Evolutionary conservation across 345 rosid genomes (phyloP), one percentile per base, ranked within the genome.

Genomic region (Eucalyptus melliodora): DNA sequence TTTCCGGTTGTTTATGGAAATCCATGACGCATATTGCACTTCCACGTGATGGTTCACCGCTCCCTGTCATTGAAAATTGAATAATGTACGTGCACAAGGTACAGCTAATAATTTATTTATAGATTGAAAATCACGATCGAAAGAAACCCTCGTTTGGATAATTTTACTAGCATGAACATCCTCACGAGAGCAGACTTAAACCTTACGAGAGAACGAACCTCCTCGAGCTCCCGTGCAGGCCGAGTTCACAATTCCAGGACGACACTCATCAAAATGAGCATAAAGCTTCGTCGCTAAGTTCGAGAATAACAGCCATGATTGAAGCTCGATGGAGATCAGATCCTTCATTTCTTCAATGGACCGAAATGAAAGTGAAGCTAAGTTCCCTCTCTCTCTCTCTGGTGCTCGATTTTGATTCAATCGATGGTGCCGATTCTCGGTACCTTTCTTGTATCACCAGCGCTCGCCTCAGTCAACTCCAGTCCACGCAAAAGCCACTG

Each of bases 351-450:
- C 31, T 26, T 26, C 0, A 0, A 59, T 11, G 67, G 65, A 26
- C 65, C 14, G 65, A 59, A 59, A 59, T 59, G 65, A 59, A 26
- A 59, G 65, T 11, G 7, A 59, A 5, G 42, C 42, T 42, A 42
- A 59, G 65, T 59, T 59, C 65, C n/a, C n/a, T 59, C 65, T 59
- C 16, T 26, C 6, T 2, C 4, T 2, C 65, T 59, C n/a, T 59
- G n/a, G 31, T 59, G 30, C 7, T 0, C 14, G 14, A 59, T 59
- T 59, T 59, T 0, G 4, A 59, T 59, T 59, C 67, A 26, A 59
- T 59, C 67, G 0, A 26, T 59, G 0, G 14, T 3, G 65, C n/a
- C 3, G n/a, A 26, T 59, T 59, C 31, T 59, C 7, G 15, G 0
- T 2, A 59, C 15, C 7, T 11, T 26, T 59, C 67, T 59, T 59